Conservation (phyloP, 2,329 filamentous ascomycete species). For the Aspergillus niger region DNA sequence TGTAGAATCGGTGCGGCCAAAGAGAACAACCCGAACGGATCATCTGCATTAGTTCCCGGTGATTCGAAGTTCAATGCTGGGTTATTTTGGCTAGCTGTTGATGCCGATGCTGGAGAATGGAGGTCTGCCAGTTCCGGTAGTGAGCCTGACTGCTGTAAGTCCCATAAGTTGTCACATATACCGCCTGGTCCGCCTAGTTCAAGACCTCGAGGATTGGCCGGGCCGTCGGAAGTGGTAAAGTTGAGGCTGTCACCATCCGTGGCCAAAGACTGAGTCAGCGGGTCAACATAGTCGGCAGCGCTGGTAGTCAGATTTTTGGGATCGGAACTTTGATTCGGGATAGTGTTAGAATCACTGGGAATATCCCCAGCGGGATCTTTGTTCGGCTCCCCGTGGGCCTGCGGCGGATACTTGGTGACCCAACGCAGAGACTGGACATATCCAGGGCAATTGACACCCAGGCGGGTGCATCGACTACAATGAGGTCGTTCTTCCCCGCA, state of each 20-base stretch:
- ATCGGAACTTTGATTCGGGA: slow-evolving; percentile 3
- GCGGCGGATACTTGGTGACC: slow-evolving; percentile 36
- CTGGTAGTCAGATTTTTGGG: neutral
- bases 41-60: slow-evolving; percentile 22
- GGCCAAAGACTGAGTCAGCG: slow-evolving; percentile 12
- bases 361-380: slow-evolving; percentile 13
- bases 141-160: slow-evolving; percentile 28
- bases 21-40: slow-evolving; percentile 30
- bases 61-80: slow-evolving; percentile 23
- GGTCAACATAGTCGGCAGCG: slow-evolving; percentile 10
- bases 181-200: slow-evolving; percentile 21
- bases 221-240: neutral
- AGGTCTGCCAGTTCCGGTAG: slow-evolving; percentile 39
- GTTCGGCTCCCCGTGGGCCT: slow-evolving; percentile 15
- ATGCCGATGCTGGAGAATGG: slow-evolving; percentile 23
- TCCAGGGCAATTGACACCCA: slow-evolving; percentile 41
- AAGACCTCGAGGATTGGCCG: slow-evolving; percentile 11
- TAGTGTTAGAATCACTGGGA: slow-evolving; percentile 8
- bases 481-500: slow-evolving; percentile 44
- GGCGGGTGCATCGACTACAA: slow-evolving; percentile 41
- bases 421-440: slow-evolving; percentile 42
- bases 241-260: slow-evolving; percentile 12
- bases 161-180: slow-evolving; percentile 37
- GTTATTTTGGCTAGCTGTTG: slow-evolving; percentile 18
- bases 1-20: slow-evolving; percentile 25